Conservation (phyloP, 2,329 filamentous ascomycete species). For the Curvularia spicifera region DNA sequence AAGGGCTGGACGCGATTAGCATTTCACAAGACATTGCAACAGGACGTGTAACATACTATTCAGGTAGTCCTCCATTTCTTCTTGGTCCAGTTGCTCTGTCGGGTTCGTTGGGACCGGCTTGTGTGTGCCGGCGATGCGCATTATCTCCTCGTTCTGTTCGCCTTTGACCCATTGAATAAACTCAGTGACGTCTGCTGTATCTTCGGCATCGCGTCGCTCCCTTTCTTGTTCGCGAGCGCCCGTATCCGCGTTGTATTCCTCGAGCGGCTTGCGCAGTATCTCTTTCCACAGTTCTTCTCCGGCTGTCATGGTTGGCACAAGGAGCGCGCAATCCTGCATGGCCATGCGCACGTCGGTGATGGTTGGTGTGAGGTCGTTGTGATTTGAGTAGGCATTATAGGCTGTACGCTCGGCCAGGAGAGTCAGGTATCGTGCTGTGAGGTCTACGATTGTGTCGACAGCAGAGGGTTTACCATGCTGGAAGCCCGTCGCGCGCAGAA, state of each 20-base stretch:
- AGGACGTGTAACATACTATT: conserved; percentile 42
- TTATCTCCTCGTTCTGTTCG: conserved; percentile 76
- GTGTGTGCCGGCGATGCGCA: conserved; percentile 75
- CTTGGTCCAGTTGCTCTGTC: conserved; percentile 56
- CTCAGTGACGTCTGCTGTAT: conserved; percentile 75
- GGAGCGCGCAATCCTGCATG: conserved; percentile 77
- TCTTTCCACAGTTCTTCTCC: conserved; percentile 72
- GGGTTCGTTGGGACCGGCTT: conserved; percentile 47
- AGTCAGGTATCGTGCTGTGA: conserved; percentile 80
- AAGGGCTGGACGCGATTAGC: conserved; percentile 61
- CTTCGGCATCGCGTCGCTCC: conserved; percentile 66
- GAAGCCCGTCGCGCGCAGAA: conserved; percentile 89
- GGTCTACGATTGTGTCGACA: conserved; percentile 84
- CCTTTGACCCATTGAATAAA: conserved; percentile 83
- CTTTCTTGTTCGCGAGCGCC: conserved; percentile 53
- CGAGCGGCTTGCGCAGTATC: conserved; percentile 53
- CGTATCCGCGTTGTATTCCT: conserved; percentile 50
- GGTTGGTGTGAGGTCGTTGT: conserved; percentile 67
- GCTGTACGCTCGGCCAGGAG: conserved; percentile 76
- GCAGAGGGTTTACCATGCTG: conserved; percentile 81
- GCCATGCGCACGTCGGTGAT: conserved; percentile 85
- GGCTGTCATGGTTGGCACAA: conserved; percentile 71
- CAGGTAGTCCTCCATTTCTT: conserved; percentile 57
- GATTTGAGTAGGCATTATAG: conserved; percentile 72
- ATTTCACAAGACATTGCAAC: conserved; percentile 12